Conservation (phyloP, 768 basidiomycete species). For the Postia placenta region DNA sequence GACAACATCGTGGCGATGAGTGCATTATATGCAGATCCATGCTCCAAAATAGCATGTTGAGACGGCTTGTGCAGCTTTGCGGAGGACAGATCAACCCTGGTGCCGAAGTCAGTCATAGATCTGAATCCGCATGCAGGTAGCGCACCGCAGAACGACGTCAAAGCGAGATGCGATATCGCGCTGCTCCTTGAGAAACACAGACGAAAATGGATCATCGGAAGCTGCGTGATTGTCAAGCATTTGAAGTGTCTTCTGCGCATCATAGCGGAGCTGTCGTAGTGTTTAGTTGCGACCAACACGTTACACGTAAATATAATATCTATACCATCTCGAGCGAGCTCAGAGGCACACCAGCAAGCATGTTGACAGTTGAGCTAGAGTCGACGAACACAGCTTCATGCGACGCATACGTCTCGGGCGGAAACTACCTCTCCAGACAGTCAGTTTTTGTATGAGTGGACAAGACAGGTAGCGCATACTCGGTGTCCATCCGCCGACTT, state of each 20-base stretch:
- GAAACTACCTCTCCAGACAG: slow-evolving; percentile 36
- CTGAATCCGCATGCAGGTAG: no score
- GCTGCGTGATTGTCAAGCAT: slow-evolving; percentile 42
- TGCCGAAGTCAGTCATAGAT: no score
- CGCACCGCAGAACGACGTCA: slow-evolving; percentile 65
- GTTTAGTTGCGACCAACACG: not conserved
- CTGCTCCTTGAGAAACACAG: slow-evolving; percentile 69
- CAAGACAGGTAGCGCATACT: slow-evolving; percentile 29
- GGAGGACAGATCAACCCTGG: slow-evolving; percentile 51
- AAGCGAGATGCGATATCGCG: slow-evolving; percentile 61
- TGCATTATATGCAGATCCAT: slow-evolving; percentile 53
- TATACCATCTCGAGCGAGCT: slow-evolving; percentile 75
- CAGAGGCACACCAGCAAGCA: slow-evolving; percentile 68
- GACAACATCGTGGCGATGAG: slow-evolving; percentile 47
- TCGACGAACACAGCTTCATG: slow-evolving; percentile 69
- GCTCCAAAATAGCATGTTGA: slow-evolving; percentile 44
- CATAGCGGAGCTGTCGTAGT: slow-evolving; percentile 54
- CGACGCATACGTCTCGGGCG: slow-evolving; percentile 48
- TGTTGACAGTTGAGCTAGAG: slow-evolving; percentile 67
- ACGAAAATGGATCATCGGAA: slow-evolving; percentile 57
- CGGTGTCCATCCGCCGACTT: slow-evolving; percentile 48
- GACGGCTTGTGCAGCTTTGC: slow-evolving; percentile 39
- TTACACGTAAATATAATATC: not conserved
- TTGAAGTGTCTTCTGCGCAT: slow-evolving; percentile 71
- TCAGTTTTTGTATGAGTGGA: slow-evolving; percentile 3